Base-by-base conservation (phyloP, 257 asterid genomes). In the Craterostigma plantagineum region DNA sequence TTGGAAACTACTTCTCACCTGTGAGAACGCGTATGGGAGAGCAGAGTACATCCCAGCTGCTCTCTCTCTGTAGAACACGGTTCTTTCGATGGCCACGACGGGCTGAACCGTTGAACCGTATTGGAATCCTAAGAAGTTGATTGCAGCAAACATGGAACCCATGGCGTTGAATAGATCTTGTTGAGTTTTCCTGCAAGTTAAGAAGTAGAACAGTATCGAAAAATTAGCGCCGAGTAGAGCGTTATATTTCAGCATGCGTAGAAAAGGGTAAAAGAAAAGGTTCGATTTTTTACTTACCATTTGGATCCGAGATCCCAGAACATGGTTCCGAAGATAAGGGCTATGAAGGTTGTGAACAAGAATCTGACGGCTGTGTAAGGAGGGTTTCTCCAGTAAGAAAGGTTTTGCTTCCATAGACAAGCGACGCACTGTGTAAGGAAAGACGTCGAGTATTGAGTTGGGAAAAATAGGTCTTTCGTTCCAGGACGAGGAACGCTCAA, bases 1-100 rank as follows among this genome's bases (percentile, higher is more conserved):
- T 7, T 16, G n/a, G 7, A 39, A 11, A 7, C 16, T 7, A 7
- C 1, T 13, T 23, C 9, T 37, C 16, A 72, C 90, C 71, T 77
- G 83, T 48, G 65, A 67, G 34, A 77, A 67, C 40, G 91, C 91
- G 50, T 73, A 77, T 2, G 84, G 91, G 13, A 73, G 33, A 35
- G 84, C 75, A 16, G 84, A 70, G 49, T 70, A 77, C 83, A 77
- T 63, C 40, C 91, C 91, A 1, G 91, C 80, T 18, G 80, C 84
- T 53, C 62, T 68, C 61, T 77, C 91, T 46, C 91, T 35, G 36
- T 77, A 77, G 48, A 73, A 77, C 8, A 77, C 80, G 7, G 84
- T 77, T 33, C 91, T 63, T 47, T 77, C 84, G 18, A 73, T 56
- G 0, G 81, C 72, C 43, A 70, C 84, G 41, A 77, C 80, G 4